phyloP scores from a whole-genome alignment of 2,329 filamentous ascomycete species.

The Pestalotiopsis sp. region DNA sequence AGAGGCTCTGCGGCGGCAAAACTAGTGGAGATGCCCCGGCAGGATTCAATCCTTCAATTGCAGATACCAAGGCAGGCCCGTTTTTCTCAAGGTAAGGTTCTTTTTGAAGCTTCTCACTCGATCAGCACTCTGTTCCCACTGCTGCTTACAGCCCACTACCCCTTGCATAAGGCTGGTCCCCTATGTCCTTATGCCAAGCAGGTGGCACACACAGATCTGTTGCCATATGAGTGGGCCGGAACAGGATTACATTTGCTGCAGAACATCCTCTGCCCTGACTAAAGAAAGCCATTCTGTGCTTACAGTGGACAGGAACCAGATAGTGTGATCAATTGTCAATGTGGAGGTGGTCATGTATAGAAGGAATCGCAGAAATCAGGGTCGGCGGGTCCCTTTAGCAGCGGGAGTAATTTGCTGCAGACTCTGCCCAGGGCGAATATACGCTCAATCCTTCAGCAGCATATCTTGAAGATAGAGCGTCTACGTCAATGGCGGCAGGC shows the following conservation, averaged over 20 bases:
- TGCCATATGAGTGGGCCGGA: neutral
- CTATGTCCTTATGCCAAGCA: neutral
- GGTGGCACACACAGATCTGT: neutral
- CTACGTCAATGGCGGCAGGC: too few species aligned
- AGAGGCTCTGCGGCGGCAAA: neutral
- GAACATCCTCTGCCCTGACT: neutral
- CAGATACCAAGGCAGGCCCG: neutral
- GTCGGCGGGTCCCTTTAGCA: neutral
- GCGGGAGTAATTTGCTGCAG: neutral
- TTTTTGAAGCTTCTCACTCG: neutral
- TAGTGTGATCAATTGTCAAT: neutral
- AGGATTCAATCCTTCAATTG: neutral
- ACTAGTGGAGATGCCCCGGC: neutral
- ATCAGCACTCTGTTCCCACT: neutral
- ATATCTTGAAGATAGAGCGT: too few species aligned
- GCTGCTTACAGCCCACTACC: neutral
- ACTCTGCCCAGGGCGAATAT: neutral
- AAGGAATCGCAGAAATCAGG: neutral
- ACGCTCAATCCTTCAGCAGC: neutral
- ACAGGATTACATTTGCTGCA: neutral
- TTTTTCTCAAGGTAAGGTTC: neutral
- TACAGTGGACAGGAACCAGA: neutral
- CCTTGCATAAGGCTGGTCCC: neutral
- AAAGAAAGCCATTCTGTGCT: neutral
- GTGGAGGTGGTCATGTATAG: neutral